phyloP scores from a whole-genome alignment of 2,329 filamentous ascomycete genomes.

The Paracorniculantispora psalliotae region DNA sequence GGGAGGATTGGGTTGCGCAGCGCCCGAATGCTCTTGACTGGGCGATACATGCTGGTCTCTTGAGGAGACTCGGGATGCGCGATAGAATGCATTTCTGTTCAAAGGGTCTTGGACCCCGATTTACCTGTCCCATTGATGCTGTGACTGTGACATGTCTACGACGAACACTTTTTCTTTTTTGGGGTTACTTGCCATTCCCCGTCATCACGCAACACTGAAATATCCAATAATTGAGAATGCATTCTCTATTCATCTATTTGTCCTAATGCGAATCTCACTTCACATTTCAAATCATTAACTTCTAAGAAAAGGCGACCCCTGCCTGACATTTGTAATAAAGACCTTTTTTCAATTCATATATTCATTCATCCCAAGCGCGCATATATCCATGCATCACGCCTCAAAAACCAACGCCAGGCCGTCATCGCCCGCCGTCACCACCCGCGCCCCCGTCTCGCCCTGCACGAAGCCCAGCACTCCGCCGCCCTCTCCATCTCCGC shows the following conservation, averaged over 20 bases:
- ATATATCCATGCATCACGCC: no score
- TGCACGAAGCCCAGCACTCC: conserved; percentile 91
- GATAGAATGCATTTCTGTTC: conserved; percentile 12
- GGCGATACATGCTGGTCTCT: no score
- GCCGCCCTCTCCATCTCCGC: conserved; percentile 78
- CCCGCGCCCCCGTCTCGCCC: conserved; percentile 62
- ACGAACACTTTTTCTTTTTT: no score
- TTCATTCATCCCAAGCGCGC: not conserved
- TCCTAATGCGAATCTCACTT: not conserved
- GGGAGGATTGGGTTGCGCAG: no score
- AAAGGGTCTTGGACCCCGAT: conserved; percentile 10
- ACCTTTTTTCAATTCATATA: not conserved
- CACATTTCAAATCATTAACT: not conserved
- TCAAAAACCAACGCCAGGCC: conserved; percentile 64
- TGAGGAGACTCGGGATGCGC: not conserved
- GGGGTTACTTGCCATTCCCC: no score
- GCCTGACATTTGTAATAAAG: not conserved
- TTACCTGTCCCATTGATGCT: conserved; percentile 2
- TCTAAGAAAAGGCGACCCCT: no score
- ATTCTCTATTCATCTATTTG: no score
- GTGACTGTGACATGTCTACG: not conserved
- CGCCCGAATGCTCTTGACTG: no score
- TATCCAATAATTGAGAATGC: no score
- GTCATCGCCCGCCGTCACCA: conserved; percentile 92
- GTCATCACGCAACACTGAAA: no score